phyloP scores from a whole-genome alignment of 2,329 filamentous ascomycete species.

The Fusarium musae region DNA sequence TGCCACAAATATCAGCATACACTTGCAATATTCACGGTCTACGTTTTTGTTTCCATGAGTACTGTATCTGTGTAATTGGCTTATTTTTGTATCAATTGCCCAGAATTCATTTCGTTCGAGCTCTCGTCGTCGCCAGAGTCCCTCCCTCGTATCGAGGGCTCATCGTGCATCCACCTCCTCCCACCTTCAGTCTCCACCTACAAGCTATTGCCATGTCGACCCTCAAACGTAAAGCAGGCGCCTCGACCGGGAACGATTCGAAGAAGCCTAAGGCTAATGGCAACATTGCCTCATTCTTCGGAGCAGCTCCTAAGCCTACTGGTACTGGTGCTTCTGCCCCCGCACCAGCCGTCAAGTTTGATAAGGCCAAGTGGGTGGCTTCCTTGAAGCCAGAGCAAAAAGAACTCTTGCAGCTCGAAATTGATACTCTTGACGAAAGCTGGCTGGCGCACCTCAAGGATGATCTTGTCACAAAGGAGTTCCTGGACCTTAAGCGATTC shows the following conservation, averaged over 20 bases:
- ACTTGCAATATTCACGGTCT: not conserved
- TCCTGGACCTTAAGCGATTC: constrained; percentile 89
- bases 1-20: not conserved
- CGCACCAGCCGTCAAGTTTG: constrained; percentile 68
- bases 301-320: constrained; percentile 66
- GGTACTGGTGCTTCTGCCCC: constrained; percentile 45
- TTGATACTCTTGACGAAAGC: constrained; percentile 89
- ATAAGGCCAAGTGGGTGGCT: constrained; percentile 91
- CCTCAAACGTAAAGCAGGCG: constrained; percentile 74
- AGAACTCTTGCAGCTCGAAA: constrained; percentile 85
- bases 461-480: constrained; percentile 81
- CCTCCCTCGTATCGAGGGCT: constrained; percentile 29
- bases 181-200: constrained; percentile 28
- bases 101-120: constrained; percentile 31
- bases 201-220: constrained; percentile 58
- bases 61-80: not conserved
- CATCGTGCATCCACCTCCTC: constrained; percentile 34
- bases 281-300: constrained; percentile 92
- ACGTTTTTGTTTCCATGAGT: not conserved
- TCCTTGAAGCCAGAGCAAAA: constrained; percentile 84
- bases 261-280: constrained; percentile 81
- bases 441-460: constrained; percentile 93
- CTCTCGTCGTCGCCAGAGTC: constrained; percentile 16
- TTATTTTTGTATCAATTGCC: not conserved
- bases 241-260: constrained; percentile 58